Evolutionary conservation across 2,329 filamentous ascomycete species (phyloP).

Genomic region (Dactylellina parvicollis): DNA sequence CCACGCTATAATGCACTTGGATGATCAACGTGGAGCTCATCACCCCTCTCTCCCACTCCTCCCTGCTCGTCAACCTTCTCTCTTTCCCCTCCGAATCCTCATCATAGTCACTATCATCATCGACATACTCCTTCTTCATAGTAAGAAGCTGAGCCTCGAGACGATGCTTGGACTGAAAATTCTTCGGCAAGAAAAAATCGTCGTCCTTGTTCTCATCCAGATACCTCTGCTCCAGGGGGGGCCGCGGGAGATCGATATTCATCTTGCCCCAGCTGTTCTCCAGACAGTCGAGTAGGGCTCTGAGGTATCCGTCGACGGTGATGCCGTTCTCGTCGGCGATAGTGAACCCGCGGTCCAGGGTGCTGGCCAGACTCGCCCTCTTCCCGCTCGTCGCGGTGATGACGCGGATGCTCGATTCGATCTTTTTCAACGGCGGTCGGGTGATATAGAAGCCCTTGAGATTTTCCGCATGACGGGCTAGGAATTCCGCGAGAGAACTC

Average conservation of each 20-base stretch:
- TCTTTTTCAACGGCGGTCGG: constrained; percentile 44
- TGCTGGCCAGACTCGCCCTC: constrained; percentile 31
- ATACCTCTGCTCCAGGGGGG: constrained; percentile 6
- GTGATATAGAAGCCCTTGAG: constrained; percentile 38
- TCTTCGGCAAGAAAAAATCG: constrained; percentile 2
- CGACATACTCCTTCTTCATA: constrained; percentile 49
- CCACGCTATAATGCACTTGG: constrained; percentile 41
- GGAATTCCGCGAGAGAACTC: constrained; percentile 29
- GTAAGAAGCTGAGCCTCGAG: constrained; percentile 50
- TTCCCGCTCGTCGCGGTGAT: constrained; percentile 37
- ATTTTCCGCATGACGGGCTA: constrained; percentile 28
- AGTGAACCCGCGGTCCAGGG: constrained; percentile 31
- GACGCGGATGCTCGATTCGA: constrained; percentile 41
- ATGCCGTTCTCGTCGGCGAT: constrained; percentile 32
- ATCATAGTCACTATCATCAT: constrained; percentile 20
- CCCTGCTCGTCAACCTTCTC: constrained; percentile 6
- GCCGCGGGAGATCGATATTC: constrained; percentile 25
- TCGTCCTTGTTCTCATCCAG: background rate
- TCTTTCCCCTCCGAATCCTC: background rate
- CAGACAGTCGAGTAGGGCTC: constrained; percentile 32
- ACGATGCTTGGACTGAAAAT: constrained; percentile 34
- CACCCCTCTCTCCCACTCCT: constrained; percentile 44
- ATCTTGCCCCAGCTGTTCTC: constrained; percentile 44
- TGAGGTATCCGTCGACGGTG: constrained; percentile 34
- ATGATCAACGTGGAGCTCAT: constrained; percentile 50